Conservation (phyloP, 2,329 filamentous ascomycete genomes). For the Fusarium sp. region DNA sequence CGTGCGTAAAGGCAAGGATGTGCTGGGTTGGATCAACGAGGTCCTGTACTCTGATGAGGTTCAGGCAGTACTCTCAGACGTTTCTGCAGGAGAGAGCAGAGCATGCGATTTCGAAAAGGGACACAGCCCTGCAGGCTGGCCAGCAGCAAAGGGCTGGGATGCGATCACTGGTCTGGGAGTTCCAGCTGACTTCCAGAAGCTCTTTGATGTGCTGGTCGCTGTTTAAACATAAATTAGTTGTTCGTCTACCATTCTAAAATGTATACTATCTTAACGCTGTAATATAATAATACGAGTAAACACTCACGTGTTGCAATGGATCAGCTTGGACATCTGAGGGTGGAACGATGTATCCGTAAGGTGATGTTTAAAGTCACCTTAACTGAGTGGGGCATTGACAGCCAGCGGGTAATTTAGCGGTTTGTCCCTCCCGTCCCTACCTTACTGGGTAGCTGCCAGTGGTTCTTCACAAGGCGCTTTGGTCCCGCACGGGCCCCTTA, state of each 20-base stretch:
- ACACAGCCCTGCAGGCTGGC: conserved; percentile 56
- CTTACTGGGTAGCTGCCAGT: background rate
- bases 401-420: conserved; percentile 27
- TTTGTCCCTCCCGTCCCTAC: conserved; percentile 11
- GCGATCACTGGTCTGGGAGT: conserved; percentile 64
- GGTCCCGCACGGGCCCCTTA: conserved; percentile 9
- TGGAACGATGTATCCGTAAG: background rate
- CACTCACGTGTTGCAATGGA: background rate
- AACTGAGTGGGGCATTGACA: conserved; percentile 7
- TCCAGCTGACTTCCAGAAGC: conserved; percentile 56
- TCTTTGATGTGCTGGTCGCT: conserved; percentile 51
- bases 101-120: conserved; percentile 56
- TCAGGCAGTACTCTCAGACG: conserved; percentile 55
- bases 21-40: conserved; percentile 67
- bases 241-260: background rate
- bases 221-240: conserved; percentile 1
- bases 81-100: conserved; percentile 55
- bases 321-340: background rate
- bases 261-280: background rate
- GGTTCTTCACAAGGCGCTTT: background rate
- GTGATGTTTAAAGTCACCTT: background rate
- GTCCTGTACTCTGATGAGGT: conserved; percentile 58
- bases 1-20: conserved; percentile 60
- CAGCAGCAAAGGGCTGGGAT: conserved; percentile 60
- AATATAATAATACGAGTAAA: background rate